A percentile compares a stretch with the other conserved stretches of the same genome.
These are phyloP conservation scores for Colletotrichum cuscutae DNA, from an alignment of 2,329 filamentous ascomycete species.

Conservation along the genomic window DNA sequence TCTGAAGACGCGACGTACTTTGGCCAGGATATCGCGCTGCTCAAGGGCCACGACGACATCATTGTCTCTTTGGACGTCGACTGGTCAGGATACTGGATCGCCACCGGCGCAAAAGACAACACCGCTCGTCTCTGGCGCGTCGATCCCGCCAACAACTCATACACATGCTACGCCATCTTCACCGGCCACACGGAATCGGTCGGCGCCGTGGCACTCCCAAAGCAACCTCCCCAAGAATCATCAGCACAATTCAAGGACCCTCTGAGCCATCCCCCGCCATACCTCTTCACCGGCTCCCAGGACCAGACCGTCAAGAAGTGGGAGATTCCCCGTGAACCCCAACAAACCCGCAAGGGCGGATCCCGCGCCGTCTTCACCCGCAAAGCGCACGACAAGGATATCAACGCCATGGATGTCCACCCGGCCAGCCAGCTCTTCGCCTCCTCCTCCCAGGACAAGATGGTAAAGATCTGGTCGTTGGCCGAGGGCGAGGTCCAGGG, in stretches of 20 bases:
- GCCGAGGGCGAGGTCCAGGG: slow-evolving; percentile 91
- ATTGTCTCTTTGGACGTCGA: slow-evolving; percentile 95
- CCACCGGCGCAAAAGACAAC: slow-evolving; percentile 96
- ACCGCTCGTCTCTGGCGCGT: slow-evolving; percentile 91
- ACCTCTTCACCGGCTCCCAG: slow-evolving; percentile 91
- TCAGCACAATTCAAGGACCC: slow-evolving; percentile 79
- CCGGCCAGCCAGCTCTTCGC: slow-evolving; percentile 83
- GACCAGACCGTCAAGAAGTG: slow-evolving; percentile 96
- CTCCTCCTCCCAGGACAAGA: slow-evolving; percentile 95
- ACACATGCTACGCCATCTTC: slow-evolving; percentile 82
- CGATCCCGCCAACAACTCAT: slow-evolving; percentile 79
- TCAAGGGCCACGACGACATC: slow-evolving; percentile 94
- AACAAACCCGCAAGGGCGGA: slow-evolving; percentile 60
- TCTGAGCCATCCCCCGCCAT: slow-evolving; percentile 82
- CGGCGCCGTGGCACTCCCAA: slow-evolving; percentile 87
- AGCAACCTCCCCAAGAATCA: slow-evolving; percentile 71
- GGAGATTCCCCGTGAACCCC: slow-evolving; percentile 74
- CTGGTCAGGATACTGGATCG: slow-evolving; percentile 97
- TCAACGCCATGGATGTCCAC: slow-evolving; percentile 91
- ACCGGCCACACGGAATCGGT: slow-evolving; percentile 95
- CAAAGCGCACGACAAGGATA: slow-evolving; percentile 98
- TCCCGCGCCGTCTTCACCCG: slow-evolving; percentile 83
- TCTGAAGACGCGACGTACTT: slow-evolving; percentile 68
- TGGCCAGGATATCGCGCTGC: slow-evolving; percentile 85
- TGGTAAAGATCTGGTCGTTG: slow-evolving; percentile 95